A percentile compares a stretch with the other conserved stretches of the same genome.
phyloP scores from a whole-genome alignment of 2,329 filamentous ascomycete species.

The Venturia pyrina region DNA sequence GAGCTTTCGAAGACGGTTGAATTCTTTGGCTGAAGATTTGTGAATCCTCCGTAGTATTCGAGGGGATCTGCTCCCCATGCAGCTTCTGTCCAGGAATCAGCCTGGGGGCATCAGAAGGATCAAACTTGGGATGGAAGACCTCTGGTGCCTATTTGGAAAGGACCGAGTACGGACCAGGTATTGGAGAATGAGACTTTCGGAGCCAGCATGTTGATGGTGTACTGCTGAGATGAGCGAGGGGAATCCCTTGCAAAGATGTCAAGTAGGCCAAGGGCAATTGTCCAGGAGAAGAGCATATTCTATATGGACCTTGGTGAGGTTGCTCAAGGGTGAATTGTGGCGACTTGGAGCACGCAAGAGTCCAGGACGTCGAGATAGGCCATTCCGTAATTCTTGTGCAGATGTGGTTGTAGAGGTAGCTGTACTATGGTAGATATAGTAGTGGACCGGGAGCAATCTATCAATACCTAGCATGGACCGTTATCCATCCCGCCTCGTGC shows the following conservation, averaged over 20 bases:
- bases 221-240: not conserved
- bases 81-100: constrained; percentile 33
- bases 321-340: not conserved
- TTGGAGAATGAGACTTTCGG: constrained; percentile 23
- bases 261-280: not conserved
- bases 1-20: constrained; percentile 39
- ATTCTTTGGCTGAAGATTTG: constrained; percentile 32
- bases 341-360: not conserved
- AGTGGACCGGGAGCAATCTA: not conserved
- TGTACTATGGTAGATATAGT: not conserved
- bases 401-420: not conserved
- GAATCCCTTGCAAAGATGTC: not conserved
- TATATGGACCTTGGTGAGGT: not conserved
- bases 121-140: constrained; percentile 25
- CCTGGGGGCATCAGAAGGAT: constrained; percentile 19
- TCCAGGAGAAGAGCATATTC: constrained; percentile 4
- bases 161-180: constrained; percentile 45
- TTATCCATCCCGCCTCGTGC: not conserved
- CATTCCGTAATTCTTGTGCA: not conserved
- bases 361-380: not conserved
- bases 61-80: constrained; percentile 50
- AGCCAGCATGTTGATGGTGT: not conserved
- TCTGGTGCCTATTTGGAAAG: constrained; percentile 49
- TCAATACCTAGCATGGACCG: not conserved
- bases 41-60: constrained; percentile 44